Conservation (phyloP, 1,139 yeast genomes). For the Candida gigantensis region DNA sequence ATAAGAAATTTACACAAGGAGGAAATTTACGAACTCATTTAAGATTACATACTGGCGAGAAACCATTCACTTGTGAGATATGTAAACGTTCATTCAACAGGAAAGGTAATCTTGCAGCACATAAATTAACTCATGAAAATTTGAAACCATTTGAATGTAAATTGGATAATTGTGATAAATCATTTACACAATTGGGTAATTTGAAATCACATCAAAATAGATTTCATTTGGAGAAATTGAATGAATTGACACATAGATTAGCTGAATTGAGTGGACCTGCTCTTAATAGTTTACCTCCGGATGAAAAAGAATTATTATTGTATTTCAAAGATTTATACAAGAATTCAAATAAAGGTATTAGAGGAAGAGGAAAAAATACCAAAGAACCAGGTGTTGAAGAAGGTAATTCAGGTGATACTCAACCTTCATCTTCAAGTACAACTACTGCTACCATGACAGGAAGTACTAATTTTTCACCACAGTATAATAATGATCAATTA, state of each 20-base stretch:
- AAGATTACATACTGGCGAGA: constrained; percentile 88
- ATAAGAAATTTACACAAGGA: constrained; percentile 85
- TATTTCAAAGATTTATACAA: constrained; percentile 82
- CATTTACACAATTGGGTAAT: constrained; percentile 89
- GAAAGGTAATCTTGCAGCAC: constrained; percentile 89
- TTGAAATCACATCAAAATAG: constrained; percentile 91
- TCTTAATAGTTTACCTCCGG: constrained; percentile 53
- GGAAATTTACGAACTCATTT: constrained; percentile 88
- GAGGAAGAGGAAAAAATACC: constrained; percentile 71
- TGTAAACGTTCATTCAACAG: constrained; percentile 80
- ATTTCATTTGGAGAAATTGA: constrained; percentile 74
- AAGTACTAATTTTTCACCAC: not conserved
- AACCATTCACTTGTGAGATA: constrained; percentile 75
- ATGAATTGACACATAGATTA: constrained; percentile 59
- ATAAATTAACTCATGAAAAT: constrained; percentile 76
- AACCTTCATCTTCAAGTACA: not conserved
- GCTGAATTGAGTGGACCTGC: constrained; percentile 55
- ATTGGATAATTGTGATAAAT: constrained; percentile 78
- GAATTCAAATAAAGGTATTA: constrained; percentile 85
- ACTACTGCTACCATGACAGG: not conserved
- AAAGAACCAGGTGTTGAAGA: not conserved
- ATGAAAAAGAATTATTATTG: constrained; percentile 67
- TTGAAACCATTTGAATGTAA: constrained; percentile 78
- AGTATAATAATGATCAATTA: not conserved
- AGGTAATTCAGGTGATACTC: not conserved